Percentiles rank a stretch among this genome's conserved stretches.
These are phyloP conservation scores for Aspergillus amoenus DNA, from an alignment of 2,329 filamentous ascomycete species.

Conservation along the genomic window DNA sequence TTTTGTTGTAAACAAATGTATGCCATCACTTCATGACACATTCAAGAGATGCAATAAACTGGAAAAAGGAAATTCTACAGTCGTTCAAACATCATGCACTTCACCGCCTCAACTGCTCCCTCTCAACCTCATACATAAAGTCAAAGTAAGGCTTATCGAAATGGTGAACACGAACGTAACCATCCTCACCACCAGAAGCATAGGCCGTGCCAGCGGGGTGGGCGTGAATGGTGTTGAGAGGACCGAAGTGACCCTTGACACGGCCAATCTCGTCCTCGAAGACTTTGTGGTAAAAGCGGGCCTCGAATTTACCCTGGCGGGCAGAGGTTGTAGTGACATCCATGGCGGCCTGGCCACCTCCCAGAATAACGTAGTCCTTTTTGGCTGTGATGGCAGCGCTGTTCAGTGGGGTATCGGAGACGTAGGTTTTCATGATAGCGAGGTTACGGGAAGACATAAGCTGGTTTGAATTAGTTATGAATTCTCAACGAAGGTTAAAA, in stretches of 20 bases:
- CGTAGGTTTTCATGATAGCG: slow-evolving; percentile 88
- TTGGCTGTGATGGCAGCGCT: slow-evolving; percentile 89
- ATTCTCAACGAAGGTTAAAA: not conserved
- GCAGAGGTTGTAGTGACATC: slow-evolving; percentile 94
- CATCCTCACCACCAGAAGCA: slow-evolving; percentile 94
- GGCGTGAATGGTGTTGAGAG: slow-evolving; percentile 91
- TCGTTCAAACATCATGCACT: slow-evolving; percentile 18
- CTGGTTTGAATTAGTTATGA: slow-evolving; percentile 40
- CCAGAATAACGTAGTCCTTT: slow-evolving; percentile 97
- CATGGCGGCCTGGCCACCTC: slow-evolving; percentile 97
- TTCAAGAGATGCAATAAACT: slow-evolving; percentile 32
- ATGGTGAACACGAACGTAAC: slow-evolving; percentile 96
- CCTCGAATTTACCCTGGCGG: slow-evolving; percentile 98
- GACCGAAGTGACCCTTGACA: slow-evolving; percentile 96
- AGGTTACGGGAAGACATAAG: slow-evolving; percentile 84
- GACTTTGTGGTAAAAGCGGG: slow-evolving; percentile 99
- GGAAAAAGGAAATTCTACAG: slow-evolving; percentile 18
- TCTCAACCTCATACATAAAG: slow-evolving; percentile 97
- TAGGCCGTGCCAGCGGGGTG: slow-evolving; percentile 91
- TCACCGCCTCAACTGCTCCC: slow-evolving; percentile 62
- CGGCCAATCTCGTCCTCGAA: slow-evolving; percentile 98
- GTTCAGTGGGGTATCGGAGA: slow-evolving; percentile 92
- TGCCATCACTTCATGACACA: slow-evolving; percentile 37
- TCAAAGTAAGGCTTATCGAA: slow-evolving; percentile 99
- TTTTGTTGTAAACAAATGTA: slow-evolving; percentile 15